Conservation (phyloP, 768 basidiomycete genomes). For the Suillus decipiens region DNA sequence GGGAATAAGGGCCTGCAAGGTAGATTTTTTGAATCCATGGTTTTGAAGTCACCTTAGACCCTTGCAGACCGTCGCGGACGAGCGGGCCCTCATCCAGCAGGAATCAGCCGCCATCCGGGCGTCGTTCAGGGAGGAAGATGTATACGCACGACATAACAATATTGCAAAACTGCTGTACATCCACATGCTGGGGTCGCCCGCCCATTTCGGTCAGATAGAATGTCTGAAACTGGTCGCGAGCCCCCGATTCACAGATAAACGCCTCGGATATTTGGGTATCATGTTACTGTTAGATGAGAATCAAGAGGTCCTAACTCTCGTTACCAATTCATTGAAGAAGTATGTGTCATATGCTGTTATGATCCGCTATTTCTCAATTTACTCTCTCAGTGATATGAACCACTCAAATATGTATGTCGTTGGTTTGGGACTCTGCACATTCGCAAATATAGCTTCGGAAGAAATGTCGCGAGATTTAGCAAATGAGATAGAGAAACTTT, state of each 20-base stretch:
- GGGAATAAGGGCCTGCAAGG: slow-evolving; percentile 97
- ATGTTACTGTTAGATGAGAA: slow-evolving; percentile 98
- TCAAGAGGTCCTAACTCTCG: slow-evolving; percentile 94
- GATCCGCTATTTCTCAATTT: slow-evolving; percentile 12
- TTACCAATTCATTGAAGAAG: slow-evolving; percentile 99
- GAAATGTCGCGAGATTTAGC: slow-evolving; percentile 99
- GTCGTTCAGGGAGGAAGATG: slow-evolving; percentile 96
- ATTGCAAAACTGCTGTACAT: slow-evolving; percentile 98
- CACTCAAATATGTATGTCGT: slow-evolving; percentile 99
- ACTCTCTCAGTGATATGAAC: slow-evolving; percentile 86
- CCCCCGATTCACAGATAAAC: slow-evolving; percentile 94
- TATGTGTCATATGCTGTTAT: slow-evolving; percentile 37
- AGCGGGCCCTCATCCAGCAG: slow-evolving; percentile 94
- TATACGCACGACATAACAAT: slow-evolving; percentile 93
- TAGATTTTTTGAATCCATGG: slow-evolving; percentile 32
- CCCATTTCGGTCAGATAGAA: slow-evolving; percentile 99
- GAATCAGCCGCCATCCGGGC: slow-evolving; percentile 97
- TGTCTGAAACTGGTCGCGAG: slow-evolving; percentile 94
- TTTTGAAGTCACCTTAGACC: slow-evolving; percentile 26
- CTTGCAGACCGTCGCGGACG: slow-evolving; percentile 91
- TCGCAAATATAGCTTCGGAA: slow-evolving; percentile 98
- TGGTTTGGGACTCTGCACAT: slow-evolving; percentile 94
- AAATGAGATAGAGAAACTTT: slow-evolving; percentile 95
- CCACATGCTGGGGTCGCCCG: slow-evolving; percentile 98
- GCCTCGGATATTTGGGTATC: slow-evolving; percentile 94